A percentile compares a stretch with the other conserved stretches of the same genome.
These are phyloP conservation scores for Saccharum hybrid DNA, from an alignment of 202 grass and related monocot species.

Conservation along the genomic window DNA sequence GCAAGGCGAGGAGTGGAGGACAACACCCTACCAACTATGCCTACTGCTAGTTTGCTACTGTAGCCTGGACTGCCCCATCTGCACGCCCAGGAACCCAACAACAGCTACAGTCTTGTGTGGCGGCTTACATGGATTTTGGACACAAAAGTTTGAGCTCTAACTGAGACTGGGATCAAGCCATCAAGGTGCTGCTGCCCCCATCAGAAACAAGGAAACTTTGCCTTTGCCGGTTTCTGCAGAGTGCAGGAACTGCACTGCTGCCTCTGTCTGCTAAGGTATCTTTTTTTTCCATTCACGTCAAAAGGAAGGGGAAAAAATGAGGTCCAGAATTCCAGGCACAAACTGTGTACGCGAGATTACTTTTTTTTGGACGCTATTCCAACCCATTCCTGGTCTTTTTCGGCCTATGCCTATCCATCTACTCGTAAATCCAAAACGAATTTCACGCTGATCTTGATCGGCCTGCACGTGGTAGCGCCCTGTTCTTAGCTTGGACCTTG, in stretches of 20 bases:
- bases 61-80: not conserved
- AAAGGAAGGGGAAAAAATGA: not conserved
- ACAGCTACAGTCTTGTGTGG: not conserved
- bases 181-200: not conserved
- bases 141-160: not conserved
- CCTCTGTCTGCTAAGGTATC: not conserved
- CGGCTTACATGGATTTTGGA: not conserved
- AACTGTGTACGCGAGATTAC: no score
- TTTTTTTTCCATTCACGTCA: no score
- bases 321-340: not conserved
- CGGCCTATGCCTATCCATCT: constrained; percentile 4
- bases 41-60: not conserved
- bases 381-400: not conserved
- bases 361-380: no score
- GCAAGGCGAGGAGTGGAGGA: constrained; percentile 8
- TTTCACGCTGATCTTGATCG: not conserved
- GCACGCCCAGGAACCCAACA: not conserved
- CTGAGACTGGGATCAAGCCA: not conserved
- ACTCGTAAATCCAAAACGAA: constrained; percentile 39
- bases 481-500: not conserved
- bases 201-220: not conserved
- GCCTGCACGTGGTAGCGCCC: not conserved
- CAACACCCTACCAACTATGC: constrained; percentile 30
- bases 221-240: not conserved
- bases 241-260: constrained; percentile 3